Percentiles rank a stretch among this genome's conserved stretches.
phyloP scores from a whole-genome alignment of 2,329 filamentous ascomycete genomes.

The Ceratocystis diversiconidia region DNA sequence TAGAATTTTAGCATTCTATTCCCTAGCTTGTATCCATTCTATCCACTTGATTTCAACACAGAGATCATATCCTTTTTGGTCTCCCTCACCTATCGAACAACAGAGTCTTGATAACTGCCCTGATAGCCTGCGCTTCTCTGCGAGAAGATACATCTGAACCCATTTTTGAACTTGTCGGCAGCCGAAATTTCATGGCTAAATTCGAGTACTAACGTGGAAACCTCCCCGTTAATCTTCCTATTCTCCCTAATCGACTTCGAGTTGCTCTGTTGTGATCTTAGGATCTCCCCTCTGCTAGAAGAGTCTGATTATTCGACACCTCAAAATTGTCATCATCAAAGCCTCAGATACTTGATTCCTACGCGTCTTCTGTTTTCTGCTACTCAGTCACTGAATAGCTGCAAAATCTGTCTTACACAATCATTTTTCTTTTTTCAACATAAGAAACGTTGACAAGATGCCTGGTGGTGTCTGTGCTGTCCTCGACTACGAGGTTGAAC shows the following conservation, averaged over 20 bases:
- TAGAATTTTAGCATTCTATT: constrained; percentile 17
- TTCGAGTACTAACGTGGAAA: constrained; percentile 3
- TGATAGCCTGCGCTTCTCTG: constrained; percentile 7
- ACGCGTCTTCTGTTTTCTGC: background rate
- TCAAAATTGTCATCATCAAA: background rate
- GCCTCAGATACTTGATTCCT: background rate
- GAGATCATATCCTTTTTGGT: background rate
- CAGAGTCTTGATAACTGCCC: background rate
- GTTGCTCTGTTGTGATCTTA: background rate
- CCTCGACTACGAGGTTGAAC: constrained; percentile 91
- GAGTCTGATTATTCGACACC: background rate
- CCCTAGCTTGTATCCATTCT: background rate
- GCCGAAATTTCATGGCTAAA: constrained; percentile 10
- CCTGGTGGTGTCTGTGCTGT: constrained; percentile 80
- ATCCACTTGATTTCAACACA: background rate
- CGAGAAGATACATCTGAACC: constrained; percentile 11
- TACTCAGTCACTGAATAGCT: background rate
- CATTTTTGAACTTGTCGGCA: background rate
- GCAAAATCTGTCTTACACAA: background rate
- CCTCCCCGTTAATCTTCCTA: background rate
- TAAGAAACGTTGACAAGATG: constrained; percentile 34
- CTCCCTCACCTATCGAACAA: background rate
- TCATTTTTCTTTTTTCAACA: background rate
- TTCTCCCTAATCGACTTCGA: background rate
- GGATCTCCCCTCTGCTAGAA: background rate